phyloP scores from a whole-genome alignment of 352 stramenopile genomes.

The Globisporangium okanoganense region DNA sequence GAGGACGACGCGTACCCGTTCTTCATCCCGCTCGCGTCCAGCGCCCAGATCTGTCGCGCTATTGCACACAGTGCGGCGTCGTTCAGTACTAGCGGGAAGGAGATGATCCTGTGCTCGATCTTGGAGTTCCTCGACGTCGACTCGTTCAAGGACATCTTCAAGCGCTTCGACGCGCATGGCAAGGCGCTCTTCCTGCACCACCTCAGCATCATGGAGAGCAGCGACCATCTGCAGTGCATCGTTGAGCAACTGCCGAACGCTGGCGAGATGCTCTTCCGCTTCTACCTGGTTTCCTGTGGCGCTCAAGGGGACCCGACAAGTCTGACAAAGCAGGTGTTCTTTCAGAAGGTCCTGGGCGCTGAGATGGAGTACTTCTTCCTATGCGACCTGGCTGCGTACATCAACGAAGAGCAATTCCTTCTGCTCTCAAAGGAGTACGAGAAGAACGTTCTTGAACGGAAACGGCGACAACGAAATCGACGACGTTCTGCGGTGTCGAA shows the following conservation, averaged over 20 bases:
- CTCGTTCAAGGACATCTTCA: conserved; percentile 69
- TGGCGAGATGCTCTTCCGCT: conserved; percentile 54
- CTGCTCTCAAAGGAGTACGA: conserved; percentile 61
- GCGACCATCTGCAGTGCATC: conserved; percentile 50
- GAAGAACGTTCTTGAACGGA: conserved; percentile 38
- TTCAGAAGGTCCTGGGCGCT: conserved; percentile 43
- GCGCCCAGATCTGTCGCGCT: conserved; percentile 67
- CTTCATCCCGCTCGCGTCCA: conserved; percentile 49
- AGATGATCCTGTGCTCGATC: conserved; percentile 73
- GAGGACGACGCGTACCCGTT: conserved; percentile 44
- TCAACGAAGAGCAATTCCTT: conserved; percentile 66
- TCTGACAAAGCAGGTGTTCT: conserved; percentile 49
- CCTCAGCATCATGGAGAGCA: conserved; percentile 48
- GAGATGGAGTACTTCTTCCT: conserved; percentile 78
- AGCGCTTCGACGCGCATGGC: conserved; percentile 50
- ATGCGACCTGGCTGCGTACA: conserved; percentile 47
- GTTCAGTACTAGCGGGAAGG: conserved; percentile 67
- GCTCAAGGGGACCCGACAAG: conserved; percentile 18
- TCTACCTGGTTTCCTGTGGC: conserved; percentile 51
- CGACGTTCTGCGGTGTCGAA: conserved; percentile 7
- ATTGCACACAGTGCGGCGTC: conserved; percentile 42
- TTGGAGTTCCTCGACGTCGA: conserved; percentile 55
- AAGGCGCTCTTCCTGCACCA: conserved; percentile 64
- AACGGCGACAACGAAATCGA: conserved; percentile 13
- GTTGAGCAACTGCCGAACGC: conserved; percentile 48